Conservation (phyloP, 106 monocot genomes). For the Posidonia australis region DNA sequence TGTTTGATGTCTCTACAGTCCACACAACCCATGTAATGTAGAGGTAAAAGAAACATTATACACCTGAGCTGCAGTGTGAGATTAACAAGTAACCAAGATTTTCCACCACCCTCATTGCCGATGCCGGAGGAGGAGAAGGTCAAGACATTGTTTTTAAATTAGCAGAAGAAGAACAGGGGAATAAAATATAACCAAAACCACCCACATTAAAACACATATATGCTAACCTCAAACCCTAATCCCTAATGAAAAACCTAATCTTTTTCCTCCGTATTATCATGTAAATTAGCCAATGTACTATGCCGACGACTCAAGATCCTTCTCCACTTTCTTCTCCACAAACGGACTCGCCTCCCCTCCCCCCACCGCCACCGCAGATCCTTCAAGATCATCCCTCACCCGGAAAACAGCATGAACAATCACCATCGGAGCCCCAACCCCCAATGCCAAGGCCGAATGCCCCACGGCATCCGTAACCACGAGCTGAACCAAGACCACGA, state of each 20-base stretch:
- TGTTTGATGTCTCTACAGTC: too few species aligned
- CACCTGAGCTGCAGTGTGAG: too few species aligned
- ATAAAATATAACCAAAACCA: neutral
- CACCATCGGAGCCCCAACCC: conserved; percentile 9
- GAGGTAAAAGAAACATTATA: too few species aligned
- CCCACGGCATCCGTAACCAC: conserved; percentile 14
- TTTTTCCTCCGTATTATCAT: neutral
- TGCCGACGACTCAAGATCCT: conserved; percentile 5
- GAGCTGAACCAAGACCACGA: conserved; percentile 17
- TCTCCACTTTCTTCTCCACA: conserved; percentile 1
- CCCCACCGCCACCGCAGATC: neutral
- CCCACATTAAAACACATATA: too few species aligned
- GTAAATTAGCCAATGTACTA: neutral
- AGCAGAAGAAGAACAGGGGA: neutral
- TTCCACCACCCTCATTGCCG: too few species aligned
- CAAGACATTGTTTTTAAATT: neutral
- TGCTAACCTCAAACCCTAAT: neutral
- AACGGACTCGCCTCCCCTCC: neutral
- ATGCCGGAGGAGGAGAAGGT: neutral
- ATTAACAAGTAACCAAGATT: too few species aligned
- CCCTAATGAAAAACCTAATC: neutral
- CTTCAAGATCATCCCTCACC: conserved; percentile 14
- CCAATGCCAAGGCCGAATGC: conserved; percentile 10
- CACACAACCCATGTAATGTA: too few species aligned
- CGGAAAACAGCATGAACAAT: conserved; percentile 13